Evolutionary conservation across 306 rosid genomes (phyloP).

Genomic region (Rosa multiflora): DNA sequence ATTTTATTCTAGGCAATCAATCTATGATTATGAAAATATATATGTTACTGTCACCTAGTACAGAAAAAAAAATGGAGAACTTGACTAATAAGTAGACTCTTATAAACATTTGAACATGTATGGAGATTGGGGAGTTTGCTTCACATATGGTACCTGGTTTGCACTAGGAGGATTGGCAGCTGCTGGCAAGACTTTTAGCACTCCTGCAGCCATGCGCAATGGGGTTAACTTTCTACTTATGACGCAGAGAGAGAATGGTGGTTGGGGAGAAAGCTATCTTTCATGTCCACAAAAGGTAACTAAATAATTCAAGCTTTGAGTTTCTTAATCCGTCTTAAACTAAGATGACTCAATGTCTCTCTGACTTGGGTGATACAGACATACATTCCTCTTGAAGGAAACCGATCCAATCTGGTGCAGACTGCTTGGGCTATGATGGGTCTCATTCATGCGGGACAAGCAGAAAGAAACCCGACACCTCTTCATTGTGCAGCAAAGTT

Average conservation of each 20-base stretch:
- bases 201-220: constrained; percentile 44
- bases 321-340: neutral
- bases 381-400: too few relatives aligned
- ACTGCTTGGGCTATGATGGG: too few relatives aligned
- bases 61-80: too few relatives aligned
- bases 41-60: too few relatives aligned
- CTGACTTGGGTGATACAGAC: neutral
- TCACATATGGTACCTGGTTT: constrained; percentile 57
- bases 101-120: constrained; percentile 18
- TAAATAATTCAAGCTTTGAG: neutral
- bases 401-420: too few relatives aligned
- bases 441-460: constrained; percentile 42
- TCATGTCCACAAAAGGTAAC: constrained; percentile 53
- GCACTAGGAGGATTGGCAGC: constrained; percentile 60
- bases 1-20: too few relatives aligned
- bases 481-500: constrained; percentile 59
- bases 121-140: constrained; percentile 64
- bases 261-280: constrained; percentile 64
- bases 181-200: constrained; percentile 52
- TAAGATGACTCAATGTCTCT: neutral
- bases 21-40: too few relatives aligned
- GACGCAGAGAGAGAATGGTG: constrained; percentile 57
- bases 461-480: constrained; percentile 13
- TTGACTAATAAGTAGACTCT: too few relatives aligned
- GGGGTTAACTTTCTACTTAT: constrained; percentile 48